phyloP scores from a whole-genome alignment of 139 green algal genomes.

The Medakamo hakoo region DNA sequence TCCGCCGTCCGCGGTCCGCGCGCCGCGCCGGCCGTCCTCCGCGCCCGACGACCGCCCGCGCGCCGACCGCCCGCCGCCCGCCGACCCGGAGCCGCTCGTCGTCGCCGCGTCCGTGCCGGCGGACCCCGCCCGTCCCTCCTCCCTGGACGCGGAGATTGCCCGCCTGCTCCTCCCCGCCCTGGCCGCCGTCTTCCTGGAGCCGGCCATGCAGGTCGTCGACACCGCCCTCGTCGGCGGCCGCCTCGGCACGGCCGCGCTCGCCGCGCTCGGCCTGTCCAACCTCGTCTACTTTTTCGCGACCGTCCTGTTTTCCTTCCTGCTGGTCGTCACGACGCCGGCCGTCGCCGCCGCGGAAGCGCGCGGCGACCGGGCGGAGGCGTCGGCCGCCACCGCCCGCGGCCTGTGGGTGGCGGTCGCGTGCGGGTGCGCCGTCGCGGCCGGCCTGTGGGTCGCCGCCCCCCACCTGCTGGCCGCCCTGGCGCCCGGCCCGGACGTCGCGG shows the following conservation, averaged over 20 bases:
- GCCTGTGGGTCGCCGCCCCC: slow-evolving; percentile 6
- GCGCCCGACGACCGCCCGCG: too few relatives aligned
- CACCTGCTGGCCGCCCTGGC: slow-evolving; percentile 5
- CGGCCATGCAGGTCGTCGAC: slow-evolving; percentile 22
- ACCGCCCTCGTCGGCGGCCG: slow-evolving; percentile 18
- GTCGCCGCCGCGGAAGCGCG: slow-evolving; percentile 5
- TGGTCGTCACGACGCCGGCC: slow-evolving; percentile 18
- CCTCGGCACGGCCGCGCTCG: slow-evolving; percentile 16
- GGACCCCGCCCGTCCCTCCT: not conserved
- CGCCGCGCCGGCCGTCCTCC: too few relatives aligned
- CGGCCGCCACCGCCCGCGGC: slow-evolving; percentile 6
- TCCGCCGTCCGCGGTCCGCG: too few relatives aligned
- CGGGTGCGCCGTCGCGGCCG: slow-evolving; percentile 7
- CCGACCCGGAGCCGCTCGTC: too few relatives aligned
- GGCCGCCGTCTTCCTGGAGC: slow-evolving; percentile 16
- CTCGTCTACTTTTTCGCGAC: slow-evolving; percentile 13
- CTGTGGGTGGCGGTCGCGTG: slow-evolving; percentile 15
- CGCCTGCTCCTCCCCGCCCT: not conserved
- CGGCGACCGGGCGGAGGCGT: not conserved
- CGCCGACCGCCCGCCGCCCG: too few relatives aligned
- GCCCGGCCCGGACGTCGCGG: slow-evolving; percentile 5
- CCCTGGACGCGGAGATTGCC: slow-evolving; percentile 20
- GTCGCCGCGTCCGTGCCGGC: too few relatives aligned
- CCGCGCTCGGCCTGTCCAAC: slow-evolving; percentile 12
- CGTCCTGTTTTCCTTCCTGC: slow-evolving; percentile 19